These are phyloP conservation scores for Schizochytrium sp. DNA, from an alignment of 108 stramenopile species.

Conservation along the genomic window DNA sequence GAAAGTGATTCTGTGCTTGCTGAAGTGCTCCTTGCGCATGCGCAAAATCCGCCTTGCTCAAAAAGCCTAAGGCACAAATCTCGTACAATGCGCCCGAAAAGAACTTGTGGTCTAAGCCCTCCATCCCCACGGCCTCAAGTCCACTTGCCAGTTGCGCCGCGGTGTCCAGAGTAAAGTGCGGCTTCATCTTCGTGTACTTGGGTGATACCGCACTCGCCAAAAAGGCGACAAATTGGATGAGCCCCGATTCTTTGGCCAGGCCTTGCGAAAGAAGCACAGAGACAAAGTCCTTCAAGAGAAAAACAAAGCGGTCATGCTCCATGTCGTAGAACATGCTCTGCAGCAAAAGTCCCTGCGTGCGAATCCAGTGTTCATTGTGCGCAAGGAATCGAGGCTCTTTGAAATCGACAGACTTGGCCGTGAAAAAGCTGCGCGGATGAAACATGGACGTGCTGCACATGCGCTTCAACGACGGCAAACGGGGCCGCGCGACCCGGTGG, in stretches of 20 bases:
- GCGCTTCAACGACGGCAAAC: background rate
- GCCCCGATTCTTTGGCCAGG: background rate
- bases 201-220: background rate
- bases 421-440: background rate
- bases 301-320: background rate
- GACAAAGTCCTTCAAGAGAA: background rate
- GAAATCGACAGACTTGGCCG: background rate
- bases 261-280: background rate
- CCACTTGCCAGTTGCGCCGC: background rate
- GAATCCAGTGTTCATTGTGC: background rate
- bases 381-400: background rate
- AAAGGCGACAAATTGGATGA: background rate
- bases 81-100: background rate
- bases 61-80: background rate
- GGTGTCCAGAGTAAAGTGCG: background rate
- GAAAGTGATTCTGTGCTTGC: background rate
- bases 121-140: background rate
- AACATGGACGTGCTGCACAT: background rate
- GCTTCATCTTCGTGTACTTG: conserved; percentile 1
- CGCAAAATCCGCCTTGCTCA: background rate
- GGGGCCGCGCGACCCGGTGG: background rate
- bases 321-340: background rate
- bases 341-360: background rate
- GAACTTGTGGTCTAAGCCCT: background rate
- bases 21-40: background rate